These are phyloP conservation scores for Musa troglodytarum DNA, from an alignment of 176 grass and related monocot genomes.

Conservation along the genomic window DNA sequence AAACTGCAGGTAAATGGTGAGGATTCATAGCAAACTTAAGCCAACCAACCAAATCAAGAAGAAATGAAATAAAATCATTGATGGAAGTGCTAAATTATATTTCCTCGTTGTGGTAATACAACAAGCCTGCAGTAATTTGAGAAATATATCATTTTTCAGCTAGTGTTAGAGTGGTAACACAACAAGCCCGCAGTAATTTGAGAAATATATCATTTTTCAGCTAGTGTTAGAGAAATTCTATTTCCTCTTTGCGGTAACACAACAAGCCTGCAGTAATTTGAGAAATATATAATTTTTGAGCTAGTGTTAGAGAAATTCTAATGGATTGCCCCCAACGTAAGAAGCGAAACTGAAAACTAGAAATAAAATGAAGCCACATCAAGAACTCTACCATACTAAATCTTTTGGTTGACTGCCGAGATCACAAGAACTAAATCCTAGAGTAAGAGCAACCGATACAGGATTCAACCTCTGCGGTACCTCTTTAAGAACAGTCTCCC, in stretches of 20 bases:
- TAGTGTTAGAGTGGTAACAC: too few species aligned
- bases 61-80: too few species aligned
- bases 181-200: too few species aligned
- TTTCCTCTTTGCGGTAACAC: too few species aligned
- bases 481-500: conserved; percentile 70
- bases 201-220: too few species aligned
- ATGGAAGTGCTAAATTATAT: too few species aligned
- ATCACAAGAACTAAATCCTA: not conserved
- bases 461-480: not conserved
- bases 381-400: not conserved
- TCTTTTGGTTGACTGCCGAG: not conserved
- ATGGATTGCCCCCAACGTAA: not conserved
- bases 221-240: too few species aligned
- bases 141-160: too few species aligned
- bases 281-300: too few species aligned
- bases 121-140: too few species aligned
- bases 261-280: too few species aligned
- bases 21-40: not conserved
- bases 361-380: not conserved
- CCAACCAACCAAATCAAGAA: not conserved
- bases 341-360: not conserved
- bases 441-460: not conserved
- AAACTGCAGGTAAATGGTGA: not conserved
- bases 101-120: too few species aligned
- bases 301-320: not conserved